Evolutionary conservation across 164 flowering plant genomes (phyloP).

Genomic region (Annona squamosa): DNA sequence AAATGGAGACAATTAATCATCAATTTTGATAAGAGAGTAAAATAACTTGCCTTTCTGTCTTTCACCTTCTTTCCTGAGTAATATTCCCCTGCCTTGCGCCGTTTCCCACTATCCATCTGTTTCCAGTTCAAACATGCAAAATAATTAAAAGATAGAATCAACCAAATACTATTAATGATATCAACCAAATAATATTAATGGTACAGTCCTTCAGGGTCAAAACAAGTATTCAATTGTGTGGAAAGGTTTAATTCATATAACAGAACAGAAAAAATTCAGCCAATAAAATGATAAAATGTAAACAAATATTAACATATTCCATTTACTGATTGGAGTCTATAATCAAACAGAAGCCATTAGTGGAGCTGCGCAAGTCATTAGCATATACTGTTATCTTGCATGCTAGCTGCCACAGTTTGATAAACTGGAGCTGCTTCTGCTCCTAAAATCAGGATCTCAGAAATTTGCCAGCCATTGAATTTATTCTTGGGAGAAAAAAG

Average conservation of each 20-base stretch:
- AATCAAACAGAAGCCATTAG: not conserved
- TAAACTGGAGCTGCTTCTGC: too few species aligned
- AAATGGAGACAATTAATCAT: conserved; percentile 1
- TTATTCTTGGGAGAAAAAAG: too few species aligned
- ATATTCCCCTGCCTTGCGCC: conserved; percentile 72
- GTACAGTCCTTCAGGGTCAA: not conserved
- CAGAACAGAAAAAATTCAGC: not conserved
- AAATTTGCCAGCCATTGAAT: too few species aligned
- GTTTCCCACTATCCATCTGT: conserved; percentile 45
- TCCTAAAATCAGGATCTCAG: too few species aligned
- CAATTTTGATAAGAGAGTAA: not conserved
- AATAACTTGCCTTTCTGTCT: conserved; percentile 57
- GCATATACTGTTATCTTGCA: too few species aligned
- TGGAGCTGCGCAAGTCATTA: too few species aligned
- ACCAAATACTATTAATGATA: not conserved
- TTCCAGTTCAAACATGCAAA: conserved; percentile 2
- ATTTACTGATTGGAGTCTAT: not conserved
- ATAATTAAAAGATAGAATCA: not conserved
- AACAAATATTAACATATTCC: not conserved
- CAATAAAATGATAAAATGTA: not conserved
- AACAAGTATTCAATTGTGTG: not conserved
- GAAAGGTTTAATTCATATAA: not conserved
- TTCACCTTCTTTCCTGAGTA: conserved; percentile 52
- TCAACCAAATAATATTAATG: not conserved
- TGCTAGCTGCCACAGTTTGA: too few species aligned